Conservation (phyloP, 495 filamentous ascomycete genomes). For the Daldinia bambusicola region DNA sequence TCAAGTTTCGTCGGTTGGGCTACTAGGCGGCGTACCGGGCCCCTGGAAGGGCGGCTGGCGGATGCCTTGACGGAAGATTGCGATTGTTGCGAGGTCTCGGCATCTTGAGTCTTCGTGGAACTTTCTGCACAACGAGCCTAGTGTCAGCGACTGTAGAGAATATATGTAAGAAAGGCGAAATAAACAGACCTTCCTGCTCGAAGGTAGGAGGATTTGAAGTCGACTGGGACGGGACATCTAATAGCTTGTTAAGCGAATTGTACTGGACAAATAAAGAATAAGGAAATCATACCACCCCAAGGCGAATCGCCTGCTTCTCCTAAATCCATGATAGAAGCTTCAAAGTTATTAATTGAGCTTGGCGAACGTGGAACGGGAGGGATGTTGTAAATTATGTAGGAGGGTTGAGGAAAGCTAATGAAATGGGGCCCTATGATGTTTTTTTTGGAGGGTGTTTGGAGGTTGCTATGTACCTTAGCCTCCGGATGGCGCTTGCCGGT, state of each 20-base stretch:
- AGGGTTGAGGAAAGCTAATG: constrained; percentile 14
- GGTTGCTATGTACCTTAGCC: constrained; percentile 31
- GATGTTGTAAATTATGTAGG: constrained; percentile 19
- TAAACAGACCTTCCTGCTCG: constrained; percentile 35
- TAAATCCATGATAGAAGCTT: constrained; percentile 63
- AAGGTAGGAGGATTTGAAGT: constrained; percentile 49
- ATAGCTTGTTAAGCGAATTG: constrained; percentile 40
- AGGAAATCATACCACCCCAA: constrained; percentile 70
- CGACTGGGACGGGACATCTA: constrained; percentile 69
- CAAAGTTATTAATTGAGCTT: not conserved
- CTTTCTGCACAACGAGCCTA: constrained; percentile 25
- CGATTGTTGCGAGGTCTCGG: constrained; percentile 43
- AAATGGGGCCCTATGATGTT: constrained; percentile 13
- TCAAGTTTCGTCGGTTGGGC: constrained; percentile 86
- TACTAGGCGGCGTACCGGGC: constrained; percentile 71
- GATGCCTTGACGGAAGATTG: constrained; percentile 50
- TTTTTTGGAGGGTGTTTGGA: constrained; percentile 5
- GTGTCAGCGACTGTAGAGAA: constrained; percentile 50
- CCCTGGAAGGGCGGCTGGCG: constrained; percentile 44
- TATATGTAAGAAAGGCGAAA: constrained; percentile 26
- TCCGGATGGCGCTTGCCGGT: constrained; percentile 22
- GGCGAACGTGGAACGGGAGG: constrained; percentile 13
- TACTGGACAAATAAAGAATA: constrained; percentile 23
- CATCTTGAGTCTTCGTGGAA: constrained; percentile 37
- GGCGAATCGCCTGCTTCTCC: constrained; percentile 72